Base-by-base conservation (phyloP, 768 basidiomycete species). In the Russula dissimulans region DNA sequence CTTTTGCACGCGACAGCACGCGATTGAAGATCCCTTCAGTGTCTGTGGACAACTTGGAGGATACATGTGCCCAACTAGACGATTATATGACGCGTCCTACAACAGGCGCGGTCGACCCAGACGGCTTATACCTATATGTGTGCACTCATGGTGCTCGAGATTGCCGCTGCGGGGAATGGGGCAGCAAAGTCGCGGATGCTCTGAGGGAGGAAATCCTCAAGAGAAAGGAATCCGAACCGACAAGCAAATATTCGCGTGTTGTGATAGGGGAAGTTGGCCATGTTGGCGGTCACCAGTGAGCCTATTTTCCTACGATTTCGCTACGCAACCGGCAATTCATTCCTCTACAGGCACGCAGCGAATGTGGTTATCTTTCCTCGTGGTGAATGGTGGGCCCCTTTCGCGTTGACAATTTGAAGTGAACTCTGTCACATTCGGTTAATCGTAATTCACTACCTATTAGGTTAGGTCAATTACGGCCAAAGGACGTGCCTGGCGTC, bases 251-350 rank as follows among this genome's bases (percentile, higher is more conserved):
- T 10, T 67, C 76, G 38, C 64, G 62, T 65, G 76, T 77, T 26
- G 69, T 69, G 46, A 74, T 91, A 2, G 81, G 81, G 3, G 83
- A 89, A 63, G 80, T 86, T 6, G 86, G 80, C 2, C 91, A 94
- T 70, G 83, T 94, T 53, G 91, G 91, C 1, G 89, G 89, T 29
- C 91, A 94, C 72, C 78, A 88, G 90, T 89, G 67, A 69, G 84
- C 77, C 46, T 11, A 50, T 18, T 61, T 29, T 31, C 45, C 49
- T 41, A 41, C 36, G n/a, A 15, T 9, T 26, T 58, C n/a, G 29
- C 49, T 47, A 59, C 50, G 39, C n/a, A 29, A 34, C 46, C 42
- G 34, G 34, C 59, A 11, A 36, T 34, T 44, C 45, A 12, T 15
- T 34, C 50, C 32, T 32, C 42, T 17, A 18, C 44, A 87, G 86